A percentile compares a stretch with the other conserved stretches of the same genome.
Conservation (phyloP, 768 basidiomycete species). For the Termitomyces sp. region DNA sequence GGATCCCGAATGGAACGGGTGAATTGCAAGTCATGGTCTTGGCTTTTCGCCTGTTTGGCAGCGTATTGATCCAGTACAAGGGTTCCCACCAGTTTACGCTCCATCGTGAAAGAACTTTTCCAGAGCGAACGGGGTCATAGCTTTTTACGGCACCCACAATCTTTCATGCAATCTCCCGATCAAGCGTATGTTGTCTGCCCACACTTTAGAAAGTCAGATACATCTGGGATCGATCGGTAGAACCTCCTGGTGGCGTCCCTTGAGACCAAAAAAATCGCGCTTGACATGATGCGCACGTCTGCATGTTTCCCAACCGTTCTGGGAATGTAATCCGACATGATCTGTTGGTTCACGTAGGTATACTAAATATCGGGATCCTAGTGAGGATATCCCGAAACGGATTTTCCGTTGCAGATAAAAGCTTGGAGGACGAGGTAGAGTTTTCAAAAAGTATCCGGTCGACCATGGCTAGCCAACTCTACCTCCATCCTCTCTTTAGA, state of each 20-base stretch:
- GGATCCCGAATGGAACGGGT: conserved; percentile 17
- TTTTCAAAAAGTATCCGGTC: neutral
- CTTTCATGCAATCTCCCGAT: conserved; percentile 19
- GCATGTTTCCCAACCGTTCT: conserved; percentile 17
- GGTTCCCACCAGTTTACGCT: conserved; percentile 13
- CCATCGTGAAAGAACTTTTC: conserved; percentile 12
- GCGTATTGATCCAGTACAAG: conserved; percentile 4
- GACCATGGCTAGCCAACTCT: conserved; percentile 34
- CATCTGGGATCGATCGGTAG: conserved; percentile 22
- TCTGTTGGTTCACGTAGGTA: conserved; percentile 15
- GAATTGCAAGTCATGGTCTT: conserved; percentile 2
- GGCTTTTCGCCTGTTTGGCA: conserved; percentile 12
- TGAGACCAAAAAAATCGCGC: conserved; percentile 12
- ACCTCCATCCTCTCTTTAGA: conserved; percentile 44
- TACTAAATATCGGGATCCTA: conserved; percentile 13
- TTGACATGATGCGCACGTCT: conserved; percentile 18
- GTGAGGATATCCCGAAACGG: conserved; percentile 16
- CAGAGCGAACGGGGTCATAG: conserved; percentile 10
- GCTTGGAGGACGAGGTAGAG: conserved; percentile 2
- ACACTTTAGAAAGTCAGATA: conserved; percentile 14
- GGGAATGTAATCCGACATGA: conserved; percentile 18
- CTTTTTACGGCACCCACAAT: conserved; percentile 17
- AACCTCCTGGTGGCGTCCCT: conserved; percentile 22
- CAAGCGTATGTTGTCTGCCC: conserved; percentile 6
- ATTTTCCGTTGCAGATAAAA: conserved; percentile 12